A percentile compares a stretch with the other conserved stretches of the same genome.
Evolutionary conservation across 2,329 filamentous ascomycete genomes (phyloP).

Genomic region (Onygenales sp.): DNA sequence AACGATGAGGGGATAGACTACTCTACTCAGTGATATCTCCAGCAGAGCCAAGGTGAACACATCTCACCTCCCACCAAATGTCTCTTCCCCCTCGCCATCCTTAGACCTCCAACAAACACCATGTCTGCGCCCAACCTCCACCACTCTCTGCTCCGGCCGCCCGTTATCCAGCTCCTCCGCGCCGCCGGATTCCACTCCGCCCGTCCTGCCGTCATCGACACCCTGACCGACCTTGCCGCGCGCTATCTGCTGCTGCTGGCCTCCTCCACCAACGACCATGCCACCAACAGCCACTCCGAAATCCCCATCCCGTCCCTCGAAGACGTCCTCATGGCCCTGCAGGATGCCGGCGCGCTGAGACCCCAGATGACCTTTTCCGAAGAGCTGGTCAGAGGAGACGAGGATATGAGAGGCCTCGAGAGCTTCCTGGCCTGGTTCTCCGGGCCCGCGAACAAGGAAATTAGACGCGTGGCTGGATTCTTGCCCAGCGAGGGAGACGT

Average conservation of each 20-base stretch:
- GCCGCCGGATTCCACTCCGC: constrained; percentile 83
- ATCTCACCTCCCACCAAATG: neutral
- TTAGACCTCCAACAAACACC: neutral
- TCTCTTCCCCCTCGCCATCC: neutral
- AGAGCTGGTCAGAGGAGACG: constrained; percentile 59
- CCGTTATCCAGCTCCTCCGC: constrained; percentile 82
- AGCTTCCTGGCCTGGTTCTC: constrained; percentile 72
- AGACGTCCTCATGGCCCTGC: constrained; percentile 77
- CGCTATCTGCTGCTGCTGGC: constrained; percentile 71
- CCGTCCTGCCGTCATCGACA: constrained; percentile 72
- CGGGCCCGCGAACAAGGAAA: constrained; percentile 66
- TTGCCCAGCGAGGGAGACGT: constrained; percentile 47
- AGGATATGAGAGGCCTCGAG: constrained; percentile 69
- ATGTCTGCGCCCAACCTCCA: constrained; percentile 40
- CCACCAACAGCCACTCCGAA: constrained; percentile 56
- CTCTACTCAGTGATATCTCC: too few species aligned
- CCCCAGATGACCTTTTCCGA: constrained; percentile 59
- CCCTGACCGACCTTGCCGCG: constrained; percentile 75
- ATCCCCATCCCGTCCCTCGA: constrained; percentile 56
- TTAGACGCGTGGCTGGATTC: constrained; percentile 69
- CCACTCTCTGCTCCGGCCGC: constrained; percentile 75
- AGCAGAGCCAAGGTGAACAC: too few species aligned
- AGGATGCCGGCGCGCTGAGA: constrained; percentile 66
- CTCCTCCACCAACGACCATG: constrained; percentile 61
- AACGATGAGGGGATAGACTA: too few species aligned